A percentile compares a stretch with the other conserved stretches of the same genome.
Conservation (phyloP, 495 filamentous ascomycete genomes). For the Schizothecium vesticola region DNA sequence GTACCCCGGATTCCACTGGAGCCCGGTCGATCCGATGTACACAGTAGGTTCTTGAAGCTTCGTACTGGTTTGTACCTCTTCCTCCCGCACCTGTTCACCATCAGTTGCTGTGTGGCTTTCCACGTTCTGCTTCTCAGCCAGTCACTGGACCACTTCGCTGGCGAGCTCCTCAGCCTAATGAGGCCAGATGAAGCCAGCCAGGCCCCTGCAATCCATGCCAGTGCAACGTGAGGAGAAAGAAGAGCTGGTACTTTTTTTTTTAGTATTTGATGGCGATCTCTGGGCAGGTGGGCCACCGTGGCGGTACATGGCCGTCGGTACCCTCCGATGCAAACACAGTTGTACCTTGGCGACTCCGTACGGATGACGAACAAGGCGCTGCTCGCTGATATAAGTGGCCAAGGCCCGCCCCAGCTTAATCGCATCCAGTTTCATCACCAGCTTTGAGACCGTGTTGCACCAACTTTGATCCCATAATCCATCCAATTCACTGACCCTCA, state of each 20-base stretch:
- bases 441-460: constrained; percentile 11
- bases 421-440: constrained; percentile 24
- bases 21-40: background rate
- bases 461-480: constrained; percentile 2
- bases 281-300: background rate
- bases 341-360: background rate
- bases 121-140: constrained; percentile 3
- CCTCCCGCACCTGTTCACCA: background rate
- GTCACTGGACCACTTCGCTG: constrained; percentile 15
- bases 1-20: background rate
- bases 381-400: constrained; percentile 28
- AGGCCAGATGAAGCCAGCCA: constrained; percentile 10
- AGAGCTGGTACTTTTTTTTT: background rate
- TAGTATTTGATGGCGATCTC: background rate
- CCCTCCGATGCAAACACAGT: background rate
- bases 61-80: background rate
- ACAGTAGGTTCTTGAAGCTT: background rate
- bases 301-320: constrained; percentile 1
- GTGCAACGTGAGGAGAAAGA: background rate
- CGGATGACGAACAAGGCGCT: constrained; percentile 19
- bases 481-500: constrained; percentile 10
- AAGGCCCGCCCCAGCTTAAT: constrained; percentile 15
- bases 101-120: background rate
- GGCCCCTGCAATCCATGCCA: constrained; percentile 8
- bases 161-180: constrained; percentile 13